These are phyloP conservation scores for Apiospora pterosperma DNA, from an alignment of 2,329 filamentous ascomycete genomes.

Conservation along the genomic window DNA sequence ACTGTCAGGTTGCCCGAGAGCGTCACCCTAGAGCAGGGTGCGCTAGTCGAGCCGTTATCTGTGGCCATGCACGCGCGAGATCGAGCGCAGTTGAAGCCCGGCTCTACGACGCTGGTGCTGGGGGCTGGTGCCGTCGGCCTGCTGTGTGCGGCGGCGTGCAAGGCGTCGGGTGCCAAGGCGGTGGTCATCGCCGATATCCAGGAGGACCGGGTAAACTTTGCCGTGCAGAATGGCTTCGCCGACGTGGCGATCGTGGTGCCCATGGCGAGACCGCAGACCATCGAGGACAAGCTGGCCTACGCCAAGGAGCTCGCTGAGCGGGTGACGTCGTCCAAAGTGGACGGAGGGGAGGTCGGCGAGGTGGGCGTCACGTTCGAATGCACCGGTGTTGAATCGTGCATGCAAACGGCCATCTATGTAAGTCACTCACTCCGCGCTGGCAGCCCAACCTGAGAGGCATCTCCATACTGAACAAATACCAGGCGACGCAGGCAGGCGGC, in stretches of 20 bases:
- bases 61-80: constrained; percentile 56
- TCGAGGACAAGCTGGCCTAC: constrained; percentile 51
- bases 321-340: constrained; percentile 31
- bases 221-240: constrained; percentile 52
- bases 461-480: neutral
- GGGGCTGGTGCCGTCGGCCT: constrained; percentile 61
- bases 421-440: constrained; percentile 19
- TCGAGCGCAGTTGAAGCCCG: constrained; percentile 39
- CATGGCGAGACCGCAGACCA: constrained; percentile 41
- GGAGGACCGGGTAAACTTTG: constrained; percentile 55
- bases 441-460: neutral
- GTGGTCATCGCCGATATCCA: constrained; percentile 57
- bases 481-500: constrained; percentile 63
- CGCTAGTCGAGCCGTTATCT: constrained; percentile 56
- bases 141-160: constrained; percentile 56
- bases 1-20: constrained; percentile 40
- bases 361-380: constrained; percentile 72
- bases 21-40: constrained; percentile 50
- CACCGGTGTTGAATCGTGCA: constrained; percentile 73
- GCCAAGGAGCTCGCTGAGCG: constrained; percentile 46
- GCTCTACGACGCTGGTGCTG: constrained; percentile 48
- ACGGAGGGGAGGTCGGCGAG: constrained; percentile 47
- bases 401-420: constrained; percentile 71
- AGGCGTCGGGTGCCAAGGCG: constrained; percentile 37
- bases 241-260: constrained; percentile 50